These are phyloP conservation scores for Chlorella vulgaris DNA, from an alignment of 139 green algal species.

Conservation along the genomic window DNA sequence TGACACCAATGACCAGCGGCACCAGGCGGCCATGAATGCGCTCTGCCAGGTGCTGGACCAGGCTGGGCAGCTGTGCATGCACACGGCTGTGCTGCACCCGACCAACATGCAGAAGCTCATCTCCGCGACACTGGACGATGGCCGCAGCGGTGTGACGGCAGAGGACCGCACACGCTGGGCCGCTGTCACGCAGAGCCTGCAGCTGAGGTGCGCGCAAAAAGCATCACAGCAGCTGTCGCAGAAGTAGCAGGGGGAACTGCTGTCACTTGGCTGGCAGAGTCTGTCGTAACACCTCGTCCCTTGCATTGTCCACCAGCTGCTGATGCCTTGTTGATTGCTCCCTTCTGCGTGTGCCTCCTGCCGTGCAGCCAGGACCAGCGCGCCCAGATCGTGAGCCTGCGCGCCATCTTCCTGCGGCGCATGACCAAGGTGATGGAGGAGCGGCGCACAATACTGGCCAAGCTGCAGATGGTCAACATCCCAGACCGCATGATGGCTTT, in stretches of 20 bases:
- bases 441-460: constrained; percentile 38
- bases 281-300: too few relatives aligned
- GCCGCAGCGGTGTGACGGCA: constrained; percentile 35
- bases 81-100: constrained; percentile 49
- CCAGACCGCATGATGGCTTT: constrained; percentile 48
- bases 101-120: constrained; percentile 58
- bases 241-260: too few relatives aligned
- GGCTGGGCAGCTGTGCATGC: constrained; percentile 50
- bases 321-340: not conserved
- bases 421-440: constrained; percentile 49
- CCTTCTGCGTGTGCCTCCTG: not conserved
- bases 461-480: constrained; percentile 45
- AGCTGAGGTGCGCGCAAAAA: constrained; percentile 30
- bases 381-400: constrained; percentile 38
- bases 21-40: constrained; percentile 26
- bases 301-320: too few relatives aligned
- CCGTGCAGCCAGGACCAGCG: constrained; percentile 33
- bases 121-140: constrained; percentile 45
- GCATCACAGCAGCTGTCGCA: too few relatives aligned
- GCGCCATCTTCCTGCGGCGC: constrained; percentile 44
- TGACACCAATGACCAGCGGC: not conserved
- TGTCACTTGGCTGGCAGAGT: too few relatives aligned
- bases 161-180: constrained; percentile 44
- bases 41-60: constrained; percentile 44
- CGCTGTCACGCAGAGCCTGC: constrained; percentile 25